Evolutionary conservation across 495 filamentous ascomycete genomes (phyloP).

Genomic region (Xylaria castorea): DNA sequence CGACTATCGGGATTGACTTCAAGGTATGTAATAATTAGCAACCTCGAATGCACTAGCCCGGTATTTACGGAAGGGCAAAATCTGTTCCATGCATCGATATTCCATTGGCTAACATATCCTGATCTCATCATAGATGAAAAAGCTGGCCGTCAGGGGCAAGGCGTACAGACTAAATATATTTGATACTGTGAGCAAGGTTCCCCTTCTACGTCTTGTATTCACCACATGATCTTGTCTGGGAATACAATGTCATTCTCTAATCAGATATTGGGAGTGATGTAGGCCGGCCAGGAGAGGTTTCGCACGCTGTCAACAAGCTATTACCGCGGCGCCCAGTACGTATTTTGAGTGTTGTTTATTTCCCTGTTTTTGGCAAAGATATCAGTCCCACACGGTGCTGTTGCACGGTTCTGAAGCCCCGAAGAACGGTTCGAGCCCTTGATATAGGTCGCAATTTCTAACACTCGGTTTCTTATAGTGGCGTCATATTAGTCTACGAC

Average conservation of each 20-base stretch:
- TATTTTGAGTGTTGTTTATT: background rate
- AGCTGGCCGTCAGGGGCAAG: constrained; percentile 57
- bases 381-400: background rate
- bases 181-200: constrained; percentile 56
- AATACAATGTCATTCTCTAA: background rate
- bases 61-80: background rate
- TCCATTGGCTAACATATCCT: background rate
- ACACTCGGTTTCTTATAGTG: constrained; percentile 29
- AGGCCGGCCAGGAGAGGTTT: constrained; percentile 65
- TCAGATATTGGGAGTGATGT: background rate
- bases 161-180: constrained; percentile 64
- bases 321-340: constrained; percentile 62
- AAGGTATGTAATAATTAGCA: constrained; percentile 47
- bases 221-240: background rate
- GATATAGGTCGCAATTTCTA: background rate
- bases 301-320: constrained; percentile 66
- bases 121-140: constrained; percentile 47
- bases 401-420: no score
- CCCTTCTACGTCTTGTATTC: background rate
- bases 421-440: background rate
- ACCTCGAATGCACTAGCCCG: background rate
- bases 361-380: background rate
- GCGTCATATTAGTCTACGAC: constrained; percentile 66
- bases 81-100: background rate
- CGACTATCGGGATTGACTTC: constrained; percentile 69